Evolutionary conservation across 768 basidiomycete species (phyloP).

Genomic region (Lentinula guzmanii): DNA sequence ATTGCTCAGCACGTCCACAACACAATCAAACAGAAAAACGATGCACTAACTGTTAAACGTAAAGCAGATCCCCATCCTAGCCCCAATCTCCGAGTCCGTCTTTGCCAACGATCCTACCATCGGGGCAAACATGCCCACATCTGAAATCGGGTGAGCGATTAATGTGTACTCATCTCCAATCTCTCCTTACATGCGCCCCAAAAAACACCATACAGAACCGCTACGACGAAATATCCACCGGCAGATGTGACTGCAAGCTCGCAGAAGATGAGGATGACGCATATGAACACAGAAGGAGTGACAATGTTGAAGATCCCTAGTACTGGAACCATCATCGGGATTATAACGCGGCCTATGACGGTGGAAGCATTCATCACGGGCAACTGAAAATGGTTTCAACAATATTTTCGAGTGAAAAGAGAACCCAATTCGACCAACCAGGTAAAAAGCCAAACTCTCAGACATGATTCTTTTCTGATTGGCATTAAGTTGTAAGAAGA

Average conservation of each 20-base stretch:
- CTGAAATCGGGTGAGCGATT: neutral
- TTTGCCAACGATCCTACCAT: constrained; percentile 5
- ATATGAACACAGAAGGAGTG: constrained; percentile 24
- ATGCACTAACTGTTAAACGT: neutral
- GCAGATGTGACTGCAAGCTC: constrained; percentile 29
- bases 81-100: constrained; percentile 5
- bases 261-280: constrained; percentile 31
- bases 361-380: constrained; percentile 49
- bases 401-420: neutral
- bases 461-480: constrained; percentile 21
- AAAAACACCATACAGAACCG: constrained; percentile 39
- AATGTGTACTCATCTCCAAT: neutral
- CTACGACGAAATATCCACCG: constrained; percentile 30
- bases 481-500: constrained; percentile 33
- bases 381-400: constrained; percentile 23
- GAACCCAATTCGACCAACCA: constrained; percentile 16
- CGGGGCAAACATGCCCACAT: neutral
- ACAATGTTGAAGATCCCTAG: constrained; percentile 40
- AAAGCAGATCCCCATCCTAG: constrained; percentile 2
- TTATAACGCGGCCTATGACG: constrained; percentile 44
- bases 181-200: constrained; percentile 30
- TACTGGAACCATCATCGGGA: constrained; percentile 33
- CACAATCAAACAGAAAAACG: neutral
- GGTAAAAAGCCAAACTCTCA: constrained; percentile 30
- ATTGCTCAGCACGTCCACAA: neutral